A percentile compares a stretch with the other conserved stretches of the same genome.
Evolutionary conservation across 768 basidiomycete species (phyloP).

Genomic region (Phylloporus arenicola): DNA sequence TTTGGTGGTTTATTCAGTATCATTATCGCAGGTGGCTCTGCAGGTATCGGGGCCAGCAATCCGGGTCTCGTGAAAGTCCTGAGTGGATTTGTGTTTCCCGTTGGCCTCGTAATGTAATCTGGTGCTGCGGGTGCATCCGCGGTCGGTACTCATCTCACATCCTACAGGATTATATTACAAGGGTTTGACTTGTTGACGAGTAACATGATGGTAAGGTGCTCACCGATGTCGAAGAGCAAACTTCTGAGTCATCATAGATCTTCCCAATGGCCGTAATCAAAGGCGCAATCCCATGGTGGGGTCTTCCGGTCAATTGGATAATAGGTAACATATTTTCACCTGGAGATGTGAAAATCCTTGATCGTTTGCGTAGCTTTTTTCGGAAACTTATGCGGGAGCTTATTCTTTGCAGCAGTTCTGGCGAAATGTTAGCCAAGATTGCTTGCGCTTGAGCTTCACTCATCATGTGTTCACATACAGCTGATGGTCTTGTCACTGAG

Average conservation of each 20-base stretch:
- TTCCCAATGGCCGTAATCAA: slow-evolving; percentile 66
- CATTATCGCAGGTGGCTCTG: slow-evolving; percentile 56
- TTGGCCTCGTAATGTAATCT: slow-evolving; percentile 68
- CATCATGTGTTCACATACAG: slow-evolving; percentile 29
- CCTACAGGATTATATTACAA: slow-evolving; percentile 62
- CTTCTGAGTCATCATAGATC: slow-evolving; percentile 35
- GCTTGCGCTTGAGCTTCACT: background rate
- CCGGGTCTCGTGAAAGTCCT: slow-evolving; percentile 66
- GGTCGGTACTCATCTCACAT: background rate
- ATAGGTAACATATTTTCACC: slow-evolving; percentile 41
- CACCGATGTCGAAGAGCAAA: background rate
- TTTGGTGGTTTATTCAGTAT: slow-evolving; percentile 65
- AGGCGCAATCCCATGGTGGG: slow-evolving; percentile 64
- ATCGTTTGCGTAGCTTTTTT: slow-evolving; percentile 48
- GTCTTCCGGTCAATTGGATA: slow-evolving; percentile 60
- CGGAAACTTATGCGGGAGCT: slow-evolving; percentile 62
- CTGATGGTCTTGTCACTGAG: slow-evolving; percentile 52
- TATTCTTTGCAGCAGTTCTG: slow-evolving; percentile 65
- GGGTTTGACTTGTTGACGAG: slow-evolving; percentile 68
- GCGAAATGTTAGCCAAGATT: slow-evolving; percentile 48
- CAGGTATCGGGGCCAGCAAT: slow-evolving; percentile 43
- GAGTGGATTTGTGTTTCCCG: slow-evolving; percentile 66
- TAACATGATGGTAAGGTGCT: slow-evolving; percentile 59
- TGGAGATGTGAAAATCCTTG: background rate
- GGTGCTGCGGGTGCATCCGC: background rate